These are phyloP conservation scores for Kwoniella pini DNA, from an alignment of 768 basidiomycete genomes.

Conservation along the genomic window DNA sequence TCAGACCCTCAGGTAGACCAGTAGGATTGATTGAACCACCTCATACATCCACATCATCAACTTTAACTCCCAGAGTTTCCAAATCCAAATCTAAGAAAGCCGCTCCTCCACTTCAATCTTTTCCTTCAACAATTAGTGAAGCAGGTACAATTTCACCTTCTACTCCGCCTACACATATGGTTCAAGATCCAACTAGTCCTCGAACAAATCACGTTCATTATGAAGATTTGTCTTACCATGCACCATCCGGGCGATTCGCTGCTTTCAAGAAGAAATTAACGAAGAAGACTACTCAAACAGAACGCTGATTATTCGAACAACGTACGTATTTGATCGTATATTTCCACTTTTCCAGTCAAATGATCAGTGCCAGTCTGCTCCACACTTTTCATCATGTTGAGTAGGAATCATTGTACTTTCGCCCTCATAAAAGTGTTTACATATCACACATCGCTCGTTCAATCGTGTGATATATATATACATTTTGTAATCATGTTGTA, in stretches of 20 bases:
- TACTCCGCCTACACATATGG: not conserved
- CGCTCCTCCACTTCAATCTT: not conserved
- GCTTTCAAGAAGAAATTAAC: constrained; percentile 2
- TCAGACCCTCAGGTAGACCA: constrained; percentile 2
- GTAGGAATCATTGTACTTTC: too few relatives aligned
- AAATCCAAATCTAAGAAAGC: not conserved
- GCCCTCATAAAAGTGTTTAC: too few relatives aligned
- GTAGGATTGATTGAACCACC: not conserved
- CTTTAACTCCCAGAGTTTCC: not conserved
- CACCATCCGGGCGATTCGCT: not conserved
- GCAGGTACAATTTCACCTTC: constrained; percentile 12
- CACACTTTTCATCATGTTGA: too few relatives aligned
- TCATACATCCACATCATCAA: not conserved
- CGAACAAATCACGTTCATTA: not conserved
- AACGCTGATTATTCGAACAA: too few relatives aligned
- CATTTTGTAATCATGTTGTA: not conserved
- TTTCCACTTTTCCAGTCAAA: too few relatives aligned
- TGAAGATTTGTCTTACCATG: not conserved
- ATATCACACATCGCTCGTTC: too few relatives aligned
- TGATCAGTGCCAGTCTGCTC: too few relatives aligned
- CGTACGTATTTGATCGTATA: too few relatives aligned
- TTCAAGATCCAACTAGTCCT: not conserved
- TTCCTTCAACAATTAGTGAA: constrained; percentile 8
- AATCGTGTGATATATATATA: too few relatives aligned
- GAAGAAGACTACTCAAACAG: constrained; percentile 10